Base-by-base conservation (phyloP, 139 green algal species). In the Ulvella scutata region DNA sequence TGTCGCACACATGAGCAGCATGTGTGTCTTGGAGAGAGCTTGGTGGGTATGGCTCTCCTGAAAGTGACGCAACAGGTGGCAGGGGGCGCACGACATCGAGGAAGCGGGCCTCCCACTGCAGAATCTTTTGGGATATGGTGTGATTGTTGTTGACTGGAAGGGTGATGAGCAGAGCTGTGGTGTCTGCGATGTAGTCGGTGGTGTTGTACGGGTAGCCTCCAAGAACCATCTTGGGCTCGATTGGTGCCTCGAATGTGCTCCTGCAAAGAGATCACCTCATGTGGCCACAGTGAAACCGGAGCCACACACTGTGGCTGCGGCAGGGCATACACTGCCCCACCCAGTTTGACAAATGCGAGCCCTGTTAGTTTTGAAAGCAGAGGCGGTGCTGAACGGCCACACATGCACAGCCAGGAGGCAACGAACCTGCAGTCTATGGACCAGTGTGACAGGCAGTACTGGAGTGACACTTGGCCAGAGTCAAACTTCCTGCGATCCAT, bases 181-280 rank as follows among this genome's bases (percentile, higher is more conserved):
- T 81, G 62, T 94, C 87, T 0, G 86, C 78, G 0, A 82, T 83
- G 79, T 82, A 91, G 83, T 87, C 80, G 0, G n/a, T 75, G 9
- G 80, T 78, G 35, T 43, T 43, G 13, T 38, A 33, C 33, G 80
- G 75, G 82, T 93, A 97, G 38, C 92, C 92, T 9, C 92, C 92
- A 59, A 97, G 82, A 23, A 97, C 90, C 6, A 92, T 43, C 38
- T 89, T 78, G 3, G 92, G 92, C 75, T 96, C 90, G 40, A 95
- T 85, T 23, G 91, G 91, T 0, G 85, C 86, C 62, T 85, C 73
- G 78, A 88, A 95, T 13, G 85, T 83, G 62, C 75, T 83, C 23
- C 85, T 81, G 81, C 31, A 67, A 67, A n/a, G 81, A 92, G 43
- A 73, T 23, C 73, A 61, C n/a, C 34, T 21, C 23, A 21, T n/a